Base-by-base conservation (phyloP, 371 early-diverging fungal species). In the Circinella minor region DNA sequence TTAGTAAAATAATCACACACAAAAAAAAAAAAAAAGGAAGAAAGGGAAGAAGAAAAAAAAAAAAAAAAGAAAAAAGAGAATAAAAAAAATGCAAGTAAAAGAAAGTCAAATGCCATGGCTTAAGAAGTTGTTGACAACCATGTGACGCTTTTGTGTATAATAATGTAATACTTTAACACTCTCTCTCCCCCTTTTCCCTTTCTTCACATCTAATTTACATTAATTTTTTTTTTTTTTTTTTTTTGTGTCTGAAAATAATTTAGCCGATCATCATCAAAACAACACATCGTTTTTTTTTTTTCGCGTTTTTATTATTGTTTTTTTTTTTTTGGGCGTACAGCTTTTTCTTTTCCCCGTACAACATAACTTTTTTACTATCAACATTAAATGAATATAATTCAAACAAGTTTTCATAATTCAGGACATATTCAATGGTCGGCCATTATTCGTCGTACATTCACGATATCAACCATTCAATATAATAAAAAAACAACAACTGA, bases 31-130 rank as follows among this genome's bases (percentile, higher is more conserved):
- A 55, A 39, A 15, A 61, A 36, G 46, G 46, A 61, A 61, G 36
- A 72, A 15, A 14, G 49, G 43, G 47, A 36, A 17, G 36, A 59
- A 59, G 55, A 49, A 68, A 57, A 67, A 60, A 60, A 61, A 37
- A n/a, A 51, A 51, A 51, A 60, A 67, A 60, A 60, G 51, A 37
- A 36, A 51, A 51, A 51, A 60, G 46, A 51, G 48, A 36, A 39
- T n/a, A 51, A 47, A 55, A 51, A 37, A 51, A 6, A 9, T 34
- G 57, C 57, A 57, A 17, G 27, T 4, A 55, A 9, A 9, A 55
- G 1, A 37, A 14, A 57, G 57, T 61, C 46, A 48, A 65, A 65
- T 65, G 54, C 39, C 39, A 60, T 27, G 15, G 7, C 15, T 17
- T 5, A 27, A 17, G 36, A 27, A 11, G 34, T 10, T 55, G n/a